Percentiles rank a stretch among this genome's conserved stretches.
Evolutionary conservation across 2,329 filamentous ascomycete genomes (phyloP).

Genomic region (Nigrospora sphaerica): DNA sequence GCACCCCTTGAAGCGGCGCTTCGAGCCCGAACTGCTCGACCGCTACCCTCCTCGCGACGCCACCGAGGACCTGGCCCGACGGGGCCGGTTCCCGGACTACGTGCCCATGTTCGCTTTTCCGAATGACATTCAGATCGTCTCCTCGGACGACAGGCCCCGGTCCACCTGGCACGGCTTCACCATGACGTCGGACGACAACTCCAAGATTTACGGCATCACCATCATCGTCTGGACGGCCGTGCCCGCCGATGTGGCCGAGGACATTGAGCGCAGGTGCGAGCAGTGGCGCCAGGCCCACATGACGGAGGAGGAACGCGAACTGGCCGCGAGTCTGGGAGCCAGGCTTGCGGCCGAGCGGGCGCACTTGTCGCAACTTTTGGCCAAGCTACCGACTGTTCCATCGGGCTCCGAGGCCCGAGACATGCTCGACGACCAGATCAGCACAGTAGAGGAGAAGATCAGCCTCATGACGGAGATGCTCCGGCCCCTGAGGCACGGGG

Average conservation of each 20-base stretch:
- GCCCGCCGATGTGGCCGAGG: constrained; percentile 72
- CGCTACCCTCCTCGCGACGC: constrained; percentile 82
- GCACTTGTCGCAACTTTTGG: constrained; percentile 80
- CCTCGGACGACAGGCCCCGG: constrained; percentile 83
- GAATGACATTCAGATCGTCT: constrained; percentile 95
- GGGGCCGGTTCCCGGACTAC: constrained; percentile 90
- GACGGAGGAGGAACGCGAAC: constrained; percentile 82
- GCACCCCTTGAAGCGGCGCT: constrained; percentile 89
- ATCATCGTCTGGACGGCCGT: constrained; percentile 90
- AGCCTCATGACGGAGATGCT: constrained; percentile 93
- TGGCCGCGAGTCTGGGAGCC: constrained; percentile 86
- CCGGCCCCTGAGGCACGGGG: constrained; percentile 84
- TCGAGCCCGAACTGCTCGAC: constrained; percentile 93
- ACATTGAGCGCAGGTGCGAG: constrained; percentile 76
- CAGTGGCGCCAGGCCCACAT: constrained; percentile 80
- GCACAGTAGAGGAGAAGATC: constrained; percentile 94
- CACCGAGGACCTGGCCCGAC: constrained; percentile 69
- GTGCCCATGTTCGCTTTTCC: constrained; percentile 99
- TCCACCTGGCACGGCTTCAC: constrained; percentile 99
- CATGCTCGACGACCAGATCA: constrained; percentile 85
- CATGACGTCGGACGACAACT: constrained; percentile 91
- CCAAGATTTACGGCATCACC: constrained; percentile 85
- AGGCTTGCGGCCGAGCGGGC: constrained; percentile 81
- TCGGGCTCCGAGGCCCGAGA: constrained; percentile 81
- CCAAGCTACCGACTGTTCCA: constrained; percentile 70